Evolutionary conservation across 768 basidiomycete species (phyloP).

Genomic region (Rubroboletus satanas): DNA sequence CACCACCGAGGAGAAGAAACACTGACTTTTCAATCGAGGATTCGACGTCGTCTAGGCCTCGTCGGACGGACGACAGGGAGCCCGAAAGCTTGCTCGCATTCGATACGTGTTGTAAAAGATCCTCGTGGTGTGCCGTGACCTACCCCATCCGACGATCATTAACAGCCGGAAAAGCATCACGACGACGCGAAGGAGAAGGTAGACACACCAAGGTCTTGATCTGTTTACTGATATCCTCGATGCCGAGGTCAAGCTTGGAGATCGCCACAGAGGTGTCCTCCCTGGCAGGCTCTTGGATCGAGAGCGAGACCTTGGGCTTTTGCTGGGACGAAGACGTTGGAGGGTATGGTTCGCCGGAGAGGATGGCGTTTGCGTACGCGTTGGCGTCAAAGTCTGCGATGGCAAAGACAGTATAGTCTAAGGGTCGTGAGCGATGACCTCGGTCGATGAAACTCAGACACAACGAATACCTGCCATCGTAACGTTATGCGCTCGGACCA

Average conservation of each 20-base stretch:
- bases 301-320: slow-evolving; percentile 22
- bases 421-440: background rate
- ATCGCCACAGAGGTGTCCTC: slow-evolving; percentile 90
- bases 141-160: slow-evolving; percentile 26
- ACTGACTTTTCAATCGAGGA: slow-evolving; percentile 72
- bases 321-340: slow-evolving; percentile 32
- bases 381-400: slow-evolving; percentile 76
- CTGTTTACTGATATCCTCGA: slow-evolving; percentile 91
- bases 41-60: slow-evolving; percentile 71
- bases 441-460: background rate
- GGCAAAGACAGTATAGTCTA: slow-evolving; percentile 77
- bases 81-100: slow-evolving; percentile 67
- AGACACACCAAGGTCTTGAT: slow-evolving; percentile 73
- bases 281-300: slow-evolving; percentile 53
- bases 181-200: background rate
- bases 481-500: background rate
- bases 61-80: slow-evolving; percentile 61
- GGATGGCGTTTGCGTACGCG: slow-evolving; percentile 86
- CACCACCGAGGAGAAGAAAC: background rate
- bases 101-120: slow-evolving; percentile 78
- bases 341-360: slow-evolving; percentile 79
- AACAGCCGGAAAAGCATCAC: too few relatives aligned
- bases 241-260: slow-evolving; percentile 78
- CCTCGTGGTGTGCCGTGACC: slow-evolving; percentile 82
- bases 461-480: slow-evolving; percentile 22